Evolutionary conservation across 495 filamentous ascomycete genomes (phyloP).

Genomic region (Hypoxylon cercidicola): DNA sequence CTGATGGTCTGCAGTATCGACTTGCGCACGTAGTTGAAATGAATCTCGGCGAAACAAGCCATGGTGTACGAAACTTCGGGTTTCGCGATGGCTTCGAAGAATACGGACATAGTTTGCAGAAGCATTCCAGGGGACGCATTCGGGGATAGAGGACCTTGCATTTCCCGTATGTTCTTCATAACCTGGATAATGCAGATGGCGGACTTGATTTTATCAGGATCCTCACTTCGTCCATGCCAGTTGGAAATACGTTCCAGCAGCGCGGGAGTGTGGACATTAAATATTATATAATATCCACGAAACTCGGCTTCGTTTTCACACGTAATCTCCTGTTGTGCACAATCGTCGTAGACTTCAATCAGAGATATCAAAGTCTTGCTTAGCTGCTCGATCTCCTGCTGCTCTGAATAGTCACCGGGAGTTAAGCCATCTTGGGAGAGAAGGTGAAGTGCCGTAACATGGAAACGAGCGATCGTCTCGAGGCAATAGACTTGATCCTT

Average conservation of each 20-base stretch:
- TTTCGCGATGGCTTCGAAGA: slow-evolving; percentile 79
- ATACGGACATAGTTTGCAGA: slow-evolving; percentile 72
- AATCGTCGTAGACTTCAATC: slow-evolving; percentile 88
- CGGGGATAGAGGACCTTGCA: slow-evolving; percentile 71
- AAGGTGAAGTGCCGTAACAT: slow-evolving; percentile 87
- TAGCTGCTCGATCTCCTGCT: slow-evolving; percentile 94
- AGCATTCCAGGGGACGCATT: slow-evolving; percentile 44
- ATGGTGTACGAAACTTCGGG: slow-evolving; percentile 83
- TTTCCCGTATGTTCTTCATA: slow-evolving; percentile 68
- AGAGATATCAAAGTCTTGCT: slow-evolving; percentile 87
- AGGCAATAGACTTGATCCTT: slow-evolving; percentile 82
- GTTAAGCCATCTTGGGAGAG: slow-evolving; percentile 71
- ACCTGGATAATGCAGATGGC: slow-evolving; percentile 57
- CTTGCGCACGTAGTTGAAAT: slow-evolving; percentile 84
- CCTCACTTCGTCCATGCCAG: slow-evolving; percentile 81
- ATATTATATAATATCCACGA: slow-evolving; percentile 86
- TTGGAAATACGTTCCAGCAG: slow-evolving; percentile 78
- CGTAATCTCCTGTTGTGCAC: slow-evolving; percentile 56
- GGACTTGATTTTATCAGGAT: slow-evolving; percentile 62
- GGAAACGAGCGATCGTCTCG: slow-evolving; percentile 90
- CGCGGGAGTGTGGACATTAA: slow-evolving; percentile 80
- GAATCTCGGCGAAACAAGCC: slow-evolving; percentile 92
- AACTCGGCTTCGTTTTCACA: slow-evolving; percentile 87
- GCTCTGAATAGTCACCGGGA: slow-evolving; percentile 79
- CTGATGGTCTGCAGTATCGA: slow-evolving; percentile 77